These are phyloP conservation scores for Talaromyces wortmannii DNA, from an alignment of 495 filamentous ascomycete genomes.

Conservation along the genomic window DNA sequence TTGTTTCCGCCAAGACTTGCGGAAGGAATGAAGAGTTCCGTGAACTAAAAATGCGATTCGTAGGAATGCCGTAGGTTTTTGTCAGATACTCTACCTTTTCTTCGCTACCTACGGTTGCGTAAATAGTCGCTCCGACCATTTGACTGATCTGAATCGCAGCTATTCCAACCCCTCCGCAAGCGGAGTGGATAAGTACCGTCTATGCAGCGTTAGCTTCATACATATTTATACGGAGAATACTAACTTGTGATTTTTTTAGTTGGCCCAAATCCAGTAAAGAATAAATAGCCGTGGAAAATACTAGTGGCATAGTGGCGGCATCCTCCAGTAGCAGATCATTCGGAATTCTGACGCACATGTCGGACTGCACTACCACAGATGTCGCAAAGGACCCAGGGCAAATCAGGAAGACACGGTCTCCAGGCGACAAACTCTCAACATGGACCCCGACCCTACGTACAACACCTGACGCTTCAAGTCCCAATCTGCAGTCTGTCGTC, in stretches of 20 bases:
- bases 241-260: no score
- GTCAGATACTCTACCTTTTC: no score
- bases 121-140: constrained; percentile 10
- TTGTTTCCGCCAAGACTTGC: constrained; percentile 37
- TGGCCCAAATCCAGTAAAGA: not conserved
- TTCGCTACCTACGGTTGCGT: constrained; percentile 10
- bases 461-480: no score
- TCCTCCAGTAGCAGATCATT: not conserved
- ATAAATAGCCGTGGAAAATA: not conserved
- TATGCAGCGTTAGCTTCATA: constrained; percentile 8
- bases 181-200: constrained; percentile 20
- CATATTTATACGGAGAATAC: no score
- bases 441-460: no score
- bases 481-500: no score
- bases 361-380: constrained; percentile 6
- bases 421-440: constrained; percentile 18
- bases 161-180: constrained; percentile 16
- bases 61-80: constrained; percentile 17
- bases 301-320: no score
- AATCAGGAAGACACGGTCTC: constrained; percentile 34
- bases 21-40: constrained; percentile 32
- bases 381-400: constrained; percentile 21
- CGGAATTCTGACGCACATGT: not conserved
- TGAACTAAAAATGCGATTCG: constrained; percentile 42
- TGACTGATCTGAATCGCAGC: constrained; percentile 14